phyloP scores from a whole-genome alignment of 169 alveolate species.

The Hepatocystis sp. region DNA sequence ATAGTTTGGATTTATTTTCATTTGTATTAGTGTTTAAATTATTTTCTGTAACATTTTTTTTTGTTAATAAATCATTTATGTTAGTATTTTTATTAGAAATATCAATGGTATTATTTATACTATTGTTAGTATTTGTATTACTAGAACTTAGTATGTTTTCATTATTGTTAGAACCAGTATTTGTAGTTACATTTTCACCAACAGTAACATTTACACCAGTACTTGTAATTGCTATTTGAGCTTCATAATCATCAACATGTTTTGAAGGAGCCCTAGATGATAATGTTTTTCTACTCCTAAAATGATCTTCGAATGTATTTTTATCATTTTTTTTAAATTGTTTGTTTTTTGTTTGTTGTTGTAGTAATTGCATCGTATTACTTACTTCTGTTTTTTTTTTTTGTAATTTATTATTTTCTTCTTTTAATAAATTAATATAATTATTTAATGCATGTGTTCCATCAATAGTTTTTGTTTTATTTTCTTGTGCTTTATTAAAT shows the following conservation, averaged over 20 bases:
- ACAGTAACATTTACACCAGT: background rate
- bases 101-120: conserved; percentile 10
- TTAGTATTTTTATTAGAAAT: background rate
- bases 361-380: background rate
- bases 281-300: conserved; percentile 76
- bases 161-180: background rate
- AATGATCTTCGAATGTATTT: conserved; percentile 71
- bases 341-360: conserved; percentile 37
- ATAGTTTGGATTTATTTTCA: too few relatives aligned
- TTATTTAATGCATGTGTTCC: conserved; percentile 54
- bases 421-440: conserved; percentile 63
- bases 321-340: conserved; percentile 73
- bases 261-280: conserved; percentile 84
- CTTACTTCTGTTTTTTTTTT: conserved; percentile 35
- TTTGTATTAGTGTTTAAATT: background rate
- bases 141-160: too few relatives aligned
- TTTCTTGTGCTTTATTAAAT: conserved; percentile 50
- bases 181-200: background rate
- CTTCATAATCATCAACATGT: conserved; percentile 83
- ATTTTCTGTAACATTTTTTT: conserved; percentile 2
- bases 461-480: conserved; percentile 66
- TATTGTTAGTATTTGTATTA: background rate
- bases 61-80: background rate
- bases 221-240: background rate
- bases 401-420: conserved; percentile 39